Evolutionary conservation across 345 rosid species (phyloP), one percentile per base, ranked within the genome.

Genomic region (Lumnitzera littorea): DNA sequence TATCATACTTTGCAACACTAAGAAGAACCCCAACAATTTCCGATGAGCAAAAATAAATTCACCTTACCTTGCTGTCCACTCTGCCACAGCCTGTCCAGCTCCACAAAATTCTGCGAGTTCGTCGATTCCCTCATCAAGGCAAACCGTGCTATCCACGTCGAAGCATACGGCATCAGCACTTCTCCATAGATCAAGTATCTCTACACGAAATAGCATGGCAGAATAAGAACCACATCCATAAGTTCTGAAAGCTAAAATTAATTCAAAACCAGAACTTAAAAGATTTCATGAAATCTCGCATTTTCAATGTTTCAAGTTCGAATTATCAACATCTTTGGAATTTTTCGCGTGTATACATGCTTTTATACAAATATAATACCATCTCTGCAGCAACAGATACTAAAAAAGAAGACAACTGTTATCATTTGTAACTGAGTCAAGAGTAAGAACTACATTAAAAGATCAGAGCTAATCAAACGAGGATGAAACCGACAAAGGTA

Each of bases 101-200:
- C 97, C 97, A 83, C 99, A 92, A 66, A 87, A 92, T 53, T 92
- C 99, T 0, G 99, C 99, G 69, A 92, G 89, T 71, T 92, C 97
- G 69, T 92, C 97, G 48, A 92, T 89, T 49, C 98, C 98, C 81
- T 92, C 98, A 69, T 92, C 97, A 56, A 80, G 57, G 62, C 99
- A 92, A 24, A 89, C 99, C 8, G 99, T 92, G 79, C 99, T 89
- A 80, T 92, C 99, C 72, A 92, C 99, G 76, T 92, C 99, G 56
- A 92, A 90, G 77, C 97, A 92, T 56, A 92, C 97, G 2, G 87
- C 96, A 73, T 83, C 80, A 47, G 79, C 87, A 69, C 55, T 73
- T 82, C 79, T 68, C 98, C 98, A 92, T 36, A 82, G 78, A 65
- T 80, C 77, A 68, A 87, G 84, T 70, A 82, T 71, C 74, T 84